These are phyloP conservation scores for Conringia planisiliqua DNA, from an alignment of 345 rosid species.

Conservation along the genomic window DNA sequence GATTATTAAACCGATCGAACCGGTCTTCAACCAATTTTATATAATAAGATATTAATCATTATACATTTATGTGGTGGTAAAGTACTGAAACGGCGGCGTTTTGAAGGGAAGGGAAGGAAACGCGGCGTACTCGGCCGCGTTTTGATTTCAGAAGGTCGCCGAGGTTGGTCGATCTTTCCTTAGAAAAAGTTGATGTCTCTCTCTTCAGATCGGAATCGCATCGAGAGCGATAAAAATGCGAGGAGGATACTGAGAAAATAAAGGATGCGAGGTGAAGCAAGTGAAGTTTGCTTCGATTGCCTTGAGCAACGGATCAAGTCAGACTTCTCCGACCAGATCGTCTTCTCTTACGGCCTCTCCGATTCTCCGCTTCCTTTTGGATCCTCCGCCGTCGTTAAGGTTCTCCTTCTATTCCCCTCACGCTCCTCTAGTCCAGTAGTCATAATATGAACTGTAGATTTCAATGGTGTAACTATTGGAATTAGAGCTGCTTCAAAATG, in stretches of 20 bases:
- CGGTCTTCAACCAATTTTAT: not conserved
- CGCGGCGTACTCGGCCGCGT: conserved; percentile 9
- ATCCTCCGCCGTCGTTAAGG: conserved; percentile 78
- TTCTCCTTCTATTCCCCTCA: conserved; percentile 22
- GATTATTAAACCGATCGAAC: not conserved
- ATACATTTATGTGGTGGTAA: not conserved
- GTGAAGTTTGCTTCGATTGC: conserved; percentile 55
- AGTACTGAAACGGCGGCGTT: not conserved
- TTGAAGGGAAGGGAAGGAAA: not conserved
- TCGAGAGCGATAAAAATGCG: not conserved
- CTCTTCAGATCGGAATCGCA: not conserved
- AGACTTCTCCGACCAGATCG: conserved; percentile 61
- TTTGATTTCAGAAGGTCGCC: not conserved
- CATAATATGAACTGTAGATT: not conserved
- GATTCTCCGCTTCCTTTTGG: conserved; percentile 69
- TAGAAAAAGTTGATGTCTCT: not conserved
- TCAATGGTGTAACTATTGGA: not conserved
- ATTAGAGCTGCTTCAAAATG: conserved; percentile 4
- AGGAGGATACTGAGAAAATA: conserved; percentile 14
- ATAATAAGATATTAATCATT: too few species aligned
- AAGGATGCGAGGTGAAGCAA: conserved; percentile 23
- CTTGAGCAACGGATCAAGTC: conserved; percentile 61
- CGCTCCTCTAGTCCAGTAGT: not conserved
- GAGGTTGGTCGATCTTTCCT: not conserved
- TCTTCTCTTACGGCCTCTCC: conserved; percentile 64